Percentiles rank a stretch among this genome's conserved stretches.
Conservation (phyloP, 2,329 filamentous ascomycete species). For the Colletotrichum phormii region DNA sequence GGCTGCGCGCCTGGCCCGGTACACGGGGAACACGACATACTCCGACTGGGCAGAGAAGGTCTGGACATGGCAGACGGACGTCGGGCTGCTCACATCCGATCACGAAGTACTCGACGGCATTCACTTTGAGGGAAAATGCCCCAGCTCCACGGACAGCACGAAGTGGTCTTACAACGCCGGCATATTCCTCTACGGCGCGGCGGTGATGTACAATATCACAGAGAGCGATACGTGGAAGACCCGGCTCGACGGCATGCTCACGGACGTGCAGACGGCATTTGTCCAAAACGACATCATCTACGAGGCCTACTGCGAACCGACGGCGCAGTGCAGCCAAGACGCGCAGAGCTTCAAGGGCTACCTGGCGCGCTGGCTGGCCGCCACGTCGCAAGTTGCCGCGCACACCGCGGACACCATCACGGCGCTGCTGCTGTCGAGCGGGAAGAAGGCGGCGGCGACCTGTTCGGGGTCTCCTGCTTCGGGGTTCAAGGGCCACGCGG, state of each 20-base stretch:
- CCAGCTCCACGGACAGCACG: slow-evolving; percentile 66
- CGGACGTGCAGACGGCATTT: slow-evolving; percentile 56
- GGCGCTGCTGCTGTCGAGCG: slow-evolving; percentile 67
- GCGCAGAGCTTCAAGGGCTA: slow-evolving; percentile 81
- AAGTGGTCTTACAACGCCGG: slow-evolving; percentile 80
- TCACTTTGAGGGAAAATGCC: slow-evolving; percentile 63
- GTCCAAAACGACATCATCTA: slow-evolving; percentile 69
- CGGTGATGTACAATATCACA: slow-evolving; percentile 73
- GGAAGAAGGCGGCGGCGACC: slow-evolving; percentile 68
- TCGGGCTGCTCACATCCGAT: slow-evolving; percentile 66
- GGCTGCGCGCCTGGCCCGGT: slow-evolving; percentile 77
- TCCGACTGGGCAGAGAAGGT: slow-evolving; percentile 78
- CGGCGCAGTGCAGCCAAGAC: slow-evolving; percentile 74
- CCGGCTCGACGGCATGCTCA: slow-evolving; percentile 69
- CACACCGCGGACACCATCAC: slow-evolving; percentile 65
- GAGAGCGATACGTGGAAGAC: slow-evolving; percentile 63
- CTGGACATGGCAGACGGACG: slow-evolving; percentile 72
- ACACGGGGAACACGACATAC: slow-evolving; percentile 84
- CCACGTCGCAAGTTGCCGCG: slow-evolving; percentile 71
- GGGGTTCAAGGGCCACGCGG: slow-evolving; percentile 59
- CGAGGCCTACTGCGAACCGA: slow-evolving; percentile 74
- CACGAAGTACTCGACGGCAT: slow-evolving; percentile 66
- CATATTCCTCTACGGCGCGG: slow-evolving; percentile 71
- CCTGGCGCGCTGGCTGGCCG: slow-evolving; percentile 73
- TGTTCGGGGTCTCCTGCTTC: slow-evolving; percentile 69